Conservation (phyloP, 192 early-diverging fungal genomes). For the Globomyces pollinis-pini region DNA sequence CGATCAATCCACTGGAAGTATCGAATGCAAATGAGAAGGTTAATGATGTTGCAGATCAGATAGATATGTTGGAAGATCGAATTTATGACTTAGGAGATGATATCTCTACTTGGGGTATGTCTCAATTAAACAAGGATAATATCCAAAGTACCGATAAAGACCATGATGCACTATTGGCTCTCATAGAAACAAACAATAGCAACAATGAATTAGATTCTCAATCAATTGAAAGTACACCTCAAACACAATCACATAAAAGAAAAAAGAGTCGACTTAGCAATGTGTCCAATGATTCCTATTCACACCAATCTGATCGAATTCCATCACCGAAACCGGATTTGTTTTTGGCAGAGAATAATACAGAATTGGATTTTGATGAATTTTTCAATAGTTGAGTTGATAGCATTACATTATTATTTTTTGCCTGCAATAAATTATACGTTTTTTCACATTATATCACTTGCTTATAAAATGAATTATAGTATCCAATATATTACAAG, state of each 20-base stretch:
- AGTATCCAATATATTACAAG: too few relatives aligned
- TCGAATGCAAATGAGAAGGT: background rate
- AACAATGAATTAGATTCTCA: background rate
- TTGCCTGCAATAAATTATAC: too few relatives aligned
- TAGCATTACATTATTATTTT: too few relatives aligned
- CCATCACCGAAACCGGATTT: background rate
- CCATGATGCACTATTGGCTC: background rate
- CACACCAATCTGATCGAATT: too few relatives aligned
- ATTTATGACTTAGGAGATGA: constrained; percentile 10
- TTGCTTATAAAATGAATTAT: too few relatives aligned
- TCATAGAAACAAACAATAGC: background rate
- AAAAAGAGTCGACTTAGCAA: too few relatives aligned
- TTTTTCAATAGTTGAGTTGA: too few relatives aligned
- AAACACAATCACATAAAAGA: too few relatives aligned
- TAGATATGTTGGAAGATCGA: constrained; percentile 37
- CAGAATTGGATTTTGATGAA: constrained; percentile 9
- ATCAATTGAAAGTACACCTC: too few relatives aligned
- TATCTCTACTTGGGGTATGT: background rate
- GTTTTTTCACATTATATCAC: too few relatives aligned
- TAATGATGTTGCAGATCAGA: constrained; percentile 29
- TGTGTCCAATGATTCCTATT: too few relatives aligned
- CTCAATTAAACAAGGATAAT: background rate
- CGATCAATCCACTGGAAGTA: background rate
- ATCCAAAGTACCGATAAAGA: background rate
- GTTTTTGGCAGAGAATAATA: background rate